phyloP scores from a whole-genome alignment of 2,329 filamentous ascomycete genomes.

The Fusarium nematophilum region DNA sequence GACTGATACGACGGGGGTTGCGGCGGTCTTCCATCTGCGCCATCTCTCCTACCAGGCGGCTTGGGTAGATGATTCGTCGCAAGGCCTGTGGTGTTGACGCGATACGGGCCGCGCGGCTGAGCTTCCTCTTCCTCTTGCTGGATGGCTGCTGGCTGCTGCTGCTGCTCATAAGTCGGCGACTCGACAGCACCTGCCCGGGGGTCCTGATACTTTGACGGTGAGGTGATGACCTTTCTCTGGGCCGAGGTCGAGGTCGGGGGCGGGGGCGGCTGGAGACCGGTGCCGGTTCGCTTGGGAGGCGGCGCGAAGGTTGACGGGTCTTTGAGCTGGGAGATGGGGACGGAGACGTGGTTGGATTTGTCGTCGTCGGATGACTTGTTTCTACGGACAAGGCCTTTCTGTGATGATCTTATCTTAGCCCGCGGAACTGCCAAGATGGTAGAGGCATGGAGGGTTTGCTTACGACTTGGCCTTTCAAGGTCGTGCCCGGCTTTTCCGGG shows the following conservation, averaged over 20 bases:
- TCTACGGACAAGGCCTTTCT: conserved; percentile 61
- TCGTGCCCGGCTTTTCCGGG: conserved; percentile 56
- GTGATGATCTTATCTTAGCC: conserved; percentile 16
- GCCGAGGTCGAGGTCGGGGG: conserved; percentile 37
- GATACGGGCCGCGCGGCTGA: conserved; percentile 72
- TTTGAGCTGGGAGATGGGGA: conserved; percentile 76
- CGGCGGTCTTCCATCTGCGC: conserved; percentile 49
- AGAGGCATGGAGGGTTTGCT: conserved; percentile 38
- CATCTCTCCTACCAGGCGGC: conserved; percentile 70
- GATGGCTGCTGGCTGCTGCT: conserved; percentile 25
- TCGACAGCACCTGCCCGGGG: conserved; percentile 38
- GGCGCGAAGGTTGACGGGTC: conserved; percentile 84
- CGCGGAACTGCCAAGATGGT: neutral
- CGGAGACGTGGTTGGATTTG: conserved; percentile 54
- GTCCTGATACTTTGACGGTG: conserved; percentile 50
- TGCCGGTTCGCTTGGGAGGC: conserved; percentile 72
- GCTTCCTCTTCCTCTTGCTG: conserved; percentile 46
- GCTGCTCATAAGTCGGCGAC: conserved; percentile 20
- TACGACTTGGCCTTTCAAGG: conserved; percentile 58
- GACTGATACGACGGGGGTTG: conserved; percentile 48
- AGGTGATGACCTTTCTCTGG: conserved; percentile 43
- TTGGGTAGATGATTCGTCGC: conserved; percentile 75
- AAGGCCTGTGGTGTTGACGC: conserved; percentile 76
- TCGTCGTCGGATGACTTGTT: conserved; percentile 48
- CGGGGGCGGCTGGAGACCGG: conserved; percentile 49